Evolutionary conservation across 129 eudicot genomes (phyloP).

Genomic region (Pseudognaphalium luteoalbum): DNA sequence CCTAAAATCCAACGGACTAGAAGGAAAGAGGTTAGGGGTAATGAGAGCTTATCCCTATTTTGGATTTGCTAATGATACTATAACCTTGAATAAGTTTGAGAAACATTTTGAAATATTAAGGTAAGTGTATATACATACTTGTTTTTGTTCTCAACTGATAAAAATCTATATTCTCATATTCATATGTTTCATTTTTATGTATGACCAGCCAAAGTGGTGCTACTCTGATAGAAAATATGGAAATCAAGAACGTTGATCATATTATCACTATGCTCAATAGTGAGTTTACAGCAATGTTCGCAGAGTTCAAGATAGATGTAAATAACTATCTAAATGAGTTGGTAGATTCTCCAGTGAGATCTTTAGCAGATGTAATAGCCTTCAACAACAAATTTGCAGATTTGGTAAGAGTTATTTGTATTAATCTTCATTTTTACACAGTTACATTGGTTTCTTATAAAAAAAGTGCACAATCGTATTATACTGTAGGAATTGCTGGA

Average conservation of each 20-base stretch:
- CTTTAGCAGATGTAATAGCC: conserved; percentile 63
- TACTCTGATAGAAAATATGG: conserved; percentile 50
- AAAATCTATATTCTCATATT: conserved; percentile 4
- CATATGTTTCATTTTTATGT: neutral
- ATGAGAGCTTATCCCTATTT: conserved; percentile 42
- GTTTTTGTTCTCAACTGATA: neutral
- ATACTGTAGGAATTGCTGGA: conserved; percentile 50
- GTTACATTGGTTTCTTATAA: neutral
- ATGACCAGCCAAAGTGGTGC: conserved; percentile 51
- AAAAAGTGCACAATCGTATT: neutral
- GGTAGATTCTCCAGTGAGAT: conserved; percentile 29
- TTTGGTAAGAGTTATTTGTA: conserved; percentile 30
- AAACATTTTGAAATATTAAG: conserved; percentile 50
- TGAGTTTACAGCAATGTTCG: conserved; percentile 32
- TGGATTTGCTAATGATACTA: conserved; percentile 32
- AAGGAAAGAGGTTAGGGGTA: conserved; percentile 57
- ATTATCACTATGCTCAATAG: conserved; percentile 35
- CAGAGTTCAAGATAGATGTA: conserved; percentile 55
- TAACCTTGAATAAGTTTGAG: conserved; percentile 40
- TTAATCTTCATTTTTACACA: neutral
- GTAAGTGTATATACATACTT: conserved; percentile 23
- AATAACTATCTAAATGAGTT: conserved; percentile 50
- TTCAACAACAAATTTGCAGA: conserved; percentile 49
- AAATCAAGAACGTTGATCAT: conserved; percentile 33
- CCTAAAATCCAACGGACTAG: conserved; percentile 49